Base-by-base conservation (phyloP, 1,139 yeast genomes). In the Arxiozyma heterogenica region DNA sequence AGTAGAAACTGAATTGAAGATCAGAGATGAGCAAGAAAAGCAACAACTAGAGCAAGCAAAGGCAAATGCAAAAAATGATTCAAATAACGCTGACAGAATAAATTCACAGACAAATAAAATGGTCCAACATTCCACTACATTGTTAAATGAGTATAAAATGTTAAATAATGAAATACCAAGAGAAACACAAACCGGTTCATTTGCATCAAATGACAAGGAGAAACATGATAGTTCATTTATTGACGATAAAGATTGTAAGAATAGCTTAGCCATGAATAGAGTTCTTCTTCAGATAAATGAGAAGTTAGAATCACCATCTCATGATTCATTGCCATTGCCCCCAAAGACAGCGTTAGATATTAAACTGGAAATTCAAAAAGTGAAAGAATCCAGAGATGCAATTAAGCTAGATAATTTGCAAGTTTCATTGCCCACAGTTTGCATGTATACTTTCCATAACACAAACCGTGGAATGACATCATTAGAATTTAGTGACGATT, bases 371-470 rank as follows among this genome's bases (percentile, higher is more conserved):
- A 84, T 93, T 18, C 76, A 82, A 57, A 80, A 83, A 56, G 87
- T 93, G 44, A 88, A 83, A 61, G 98, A 93, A 68, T 82, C 94
- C 7, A 77, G 96, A 57, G 81, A 86, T 47, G 81, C 86, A 58
- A 81, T 93, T 52, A 78, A 76, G 58, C 70, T 93, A 53, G 81
- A 79, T 39, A 71, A 82, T 1, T 71, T 82, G 34, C 96, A 88
- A 69, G 86, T 95, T 0, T 75, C 89, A 34, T 80, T 94, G 30
- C 99, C 99, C 15, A 86, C 95, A 55, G 96, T 93, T 44, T 93
- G 98, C 71, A 89, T 93, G 96, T 94, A 93, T 73, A 93, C 98
- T 0, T 91, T 94, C 73, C 98, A 93, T 75, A 93, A 94, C 70
- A 87, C 98, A 11, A 86, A 87, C 67, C 86, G 87, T 60, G 95